phyloP scores from a whole-genome alignment of 163 green algal genomes.

The Scenedesmus sp. region DNA sequence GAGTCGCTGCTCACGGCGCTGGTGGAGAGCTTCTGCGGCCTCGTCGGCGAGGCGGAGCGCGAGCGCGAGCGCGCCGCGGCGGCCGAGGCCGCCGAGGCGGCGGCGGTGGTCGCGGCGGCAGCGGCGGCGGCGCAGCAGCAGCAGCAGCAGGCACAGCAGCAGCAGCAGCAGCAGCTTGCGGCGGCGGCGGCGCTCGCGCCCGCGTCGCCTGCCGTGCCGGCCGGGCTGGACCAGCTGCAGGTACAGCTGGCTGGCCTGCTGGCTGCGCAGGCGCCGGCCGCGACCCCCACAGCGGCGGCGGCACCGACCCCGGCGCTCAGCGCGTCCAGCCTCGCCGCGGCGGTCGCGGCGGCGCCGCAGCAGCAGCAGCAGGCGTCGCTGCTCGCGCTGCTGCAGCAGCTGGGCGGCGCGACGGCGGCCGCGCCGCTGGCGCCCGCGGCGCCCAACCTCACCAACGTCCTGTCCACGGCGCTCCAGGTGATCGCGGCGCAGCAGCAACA shows the following conservation, averaged over 20 bases:
- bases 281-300: neutral
- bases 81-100: slow-evolving; percentile 2
- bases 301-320: neutral
- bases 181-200: neutral
- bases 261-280: no score
- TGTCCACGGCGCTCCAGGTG: slow-evolving; percentile 15
- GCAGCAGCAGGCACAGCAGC: neutral
- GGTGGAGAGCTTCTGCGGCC: slow-evolving; percentile 27
- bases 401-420: neutral
- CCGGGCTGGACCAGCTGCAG: neutral
- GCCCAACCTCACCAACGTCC: neutral
- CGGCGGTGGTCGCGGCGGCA: neutral
- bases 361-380: slow-evolving; percentile 22
- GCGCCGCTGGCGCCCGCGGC: neutral
- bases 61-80: neutral
- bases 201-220: neutral
- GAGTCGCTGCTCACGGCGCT: slow-evolving; percentile 22
- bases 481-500: slow-evolving; percentile 36
- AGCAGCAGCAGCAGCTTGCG: neutral
- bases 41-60: slow-evolving; percentile 1
- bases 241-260: neutral
- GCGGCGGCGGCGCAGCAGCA: neutral
- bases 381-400: slow-evolving; percentile 30
- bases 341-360: neutral
- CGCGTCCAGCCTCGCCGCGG: neutral